Percentiles rank a stretch among this genome's conserved stretches.
phyloP scores from a whole-genome alignment of 2,329 filamentous ascomycete species.

The Colletotrichum eleusines region DNA sequence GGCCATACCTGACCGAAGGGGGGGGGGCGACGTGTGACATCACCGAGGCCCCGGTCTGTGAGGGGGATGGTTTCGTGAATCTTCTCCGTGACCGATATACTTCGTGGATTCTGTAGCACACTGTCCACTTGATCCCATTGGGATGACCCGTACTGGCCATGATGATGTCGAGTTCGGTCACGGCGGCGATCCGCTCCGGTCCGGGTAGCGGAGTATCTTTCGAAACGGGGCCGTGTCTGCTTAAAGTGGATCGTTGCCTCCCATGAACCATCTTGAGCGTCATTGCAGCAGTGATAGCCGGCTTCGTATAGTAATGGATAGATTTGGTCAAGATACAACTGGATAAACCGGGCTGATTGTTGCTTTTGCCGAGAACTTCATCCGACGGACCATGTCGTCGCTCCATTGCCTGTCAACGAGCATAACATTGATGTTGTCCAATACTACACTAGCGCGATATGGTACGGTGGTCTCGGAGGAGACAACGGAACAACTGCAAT shows the following conservation, averaged over 20 bases:
- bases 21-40: slow-evolving; percentile 19
- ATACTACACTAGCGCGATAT: not conserved
- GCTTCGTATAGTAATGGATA: not conserved
- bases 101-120: too few relatives aligned
- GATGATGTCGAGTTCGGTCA: not conserved
- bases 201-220: not conserved
- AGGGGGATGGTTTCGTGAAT: not conserved
- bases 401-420: not conserved
- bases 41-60: not conserved
- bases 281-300: not conserved
- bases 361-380: not conserved
- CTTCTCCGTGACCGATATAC: not conserved
- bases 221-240: slow-evolving; percentile 15
- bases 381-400: not conserved
- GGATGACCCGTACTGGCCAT: slow-evolving; percentile 1
- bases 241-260: not conserved
- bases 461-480: not conserved
- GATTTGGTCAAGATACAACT: too few relatives aligned
- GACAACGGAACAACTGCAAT: not conserved
- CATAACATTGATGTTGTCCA: not conserved
- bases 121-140: not conserved
- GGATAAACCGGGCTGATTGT: not conserved
- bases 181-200: slow-evolving; percentile 5
- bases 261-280: not conserved
- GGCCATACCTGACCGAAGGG: not conserved